Evolutionary conservation across 257 asterid genomes (phyloP), one percentile per base, ranked within the genome.

Genomic region (Salvia hispanica): DNA sequence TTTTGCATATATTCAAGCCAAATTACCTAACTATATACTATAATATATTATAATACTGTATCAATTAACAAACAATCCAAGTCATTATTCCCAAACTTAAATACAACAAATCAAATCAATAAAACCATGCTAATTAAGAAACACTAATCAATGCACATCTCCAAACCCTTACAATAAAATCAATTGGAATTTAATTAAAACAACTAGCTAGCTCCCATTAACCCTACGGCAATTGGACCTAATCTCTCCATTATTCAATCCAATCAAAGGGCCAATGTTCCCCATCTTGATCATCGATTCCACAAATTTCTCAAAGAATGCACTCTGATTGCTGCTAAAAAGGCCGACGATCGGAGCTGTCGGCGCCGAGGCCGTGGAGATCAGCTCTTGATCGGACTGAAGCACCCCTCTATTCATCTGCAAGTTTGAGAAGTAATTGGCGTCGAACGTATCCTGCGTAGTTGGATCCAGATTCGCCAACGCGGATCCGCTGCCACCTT

Each of bases 281-380:
- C 87, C 95, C 93, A 88, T 86, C 40, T 77, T 82, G 13, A 88
- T 84, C 89, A 88, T 88, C 5, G 93, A 82, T 51, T 72, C 71
- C 12, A 46, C 86, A 61, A 86, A 88, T 72, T 75, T 79, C 66
- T 81, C 65, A 33, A 86, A 82, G 45, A 88, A 86, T 0, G 83
- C 83, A 43, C 6, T 77, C 66, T 84, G 87, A 21, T 74, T 72
- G 9, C 76, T 65, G 53, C 83, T 80, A 42, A 79, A 88, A 11
- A 18, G 75, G 68, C 78, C 74, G 3, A 85, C 85, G 37, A 84
- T 69, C 37, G 85, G 33, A 9, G 76, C 50, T 0, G 86, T 81
- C 3, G 89, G 72, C 33, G 90, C 83, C 0, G n/a, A n/a, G n/a
- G n/a, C n/a, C n/a, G n/a, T n/a, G n/a, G 80, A 82, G 60, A 82